Percentiles rank a stretch among this genome's conserved stretches.
These are phyloP conservation scores for Musa balbisiana DNA, from an alignment of 202 grass and related monocot species.

Conservation along the genomic window DNA sequence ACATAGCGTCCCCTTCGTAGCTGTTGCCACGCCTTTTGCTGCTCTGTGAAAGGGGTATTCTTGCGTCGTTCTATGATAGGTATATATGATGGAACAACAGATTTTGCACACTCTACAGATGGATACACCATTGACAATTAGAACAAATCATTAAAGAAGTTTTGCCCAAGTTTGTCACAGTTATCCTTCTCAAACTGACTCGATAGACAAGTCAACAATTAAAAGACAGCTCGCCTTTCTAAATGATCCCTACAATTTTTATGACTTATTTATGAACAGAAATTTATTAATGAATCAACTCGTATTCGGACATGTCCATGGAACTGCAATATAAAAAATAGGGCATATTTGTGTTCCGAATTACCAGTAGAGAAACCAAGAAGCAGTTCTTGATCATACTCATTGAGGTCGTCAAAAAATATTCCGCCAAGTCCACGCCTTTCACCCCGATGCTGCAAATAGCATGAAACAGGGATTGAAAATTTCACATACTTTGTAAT, in stretches of 20 bases:
- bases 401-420: slow-evolving; percentile 96
- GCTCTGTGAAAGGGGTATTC: slow-evolving; percentile 72
- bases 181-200: too few relatives aligned
- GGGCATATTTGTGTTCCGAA: neutral
- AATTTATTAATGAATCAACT: too few relatives aligned
- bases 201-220: too few relatives aligned
- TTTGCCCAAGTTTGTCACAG: too few relatives aligned
- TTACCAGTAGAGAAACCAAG: slow-evolving; percentile 79
- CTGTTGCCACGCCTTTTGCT: slow-evolving; percentile 95
- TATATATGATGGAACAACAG: slow-evolving; percentile 83
- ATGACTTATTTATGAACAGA: too few relatives aligned
- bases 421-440: slow-evolving; percentile 94
- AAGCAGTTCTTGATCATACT: slow-evolving; percentile 98
- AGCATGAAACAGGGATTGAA: slow-evolving; percentile 11
- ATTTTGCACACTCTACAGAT: slow-evolving; percentile 61
- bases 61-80: slow-evolving; percentile 84
- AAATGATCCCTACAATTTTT: too few relatives aligned
- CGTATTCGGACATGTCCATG: too few relatives aligned
- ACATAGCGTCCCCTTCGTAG: slow-evolving; percentile 86
- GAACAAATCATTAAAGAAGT: too few relatives aligned
- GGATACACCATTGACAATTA: too few relatives aligned
- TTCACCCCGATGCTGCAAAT: slow-evolving; percentile 79
- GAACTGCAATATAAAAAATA: too few relatives aligned
- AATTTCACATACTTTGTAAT: neutral
- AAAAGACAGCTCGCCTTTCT: too few relatives aligned